Base-by-base conservation (phyloP, 2,329 filamentous ascomycete genomes). In the Paecilomyces sp. region DNA sequence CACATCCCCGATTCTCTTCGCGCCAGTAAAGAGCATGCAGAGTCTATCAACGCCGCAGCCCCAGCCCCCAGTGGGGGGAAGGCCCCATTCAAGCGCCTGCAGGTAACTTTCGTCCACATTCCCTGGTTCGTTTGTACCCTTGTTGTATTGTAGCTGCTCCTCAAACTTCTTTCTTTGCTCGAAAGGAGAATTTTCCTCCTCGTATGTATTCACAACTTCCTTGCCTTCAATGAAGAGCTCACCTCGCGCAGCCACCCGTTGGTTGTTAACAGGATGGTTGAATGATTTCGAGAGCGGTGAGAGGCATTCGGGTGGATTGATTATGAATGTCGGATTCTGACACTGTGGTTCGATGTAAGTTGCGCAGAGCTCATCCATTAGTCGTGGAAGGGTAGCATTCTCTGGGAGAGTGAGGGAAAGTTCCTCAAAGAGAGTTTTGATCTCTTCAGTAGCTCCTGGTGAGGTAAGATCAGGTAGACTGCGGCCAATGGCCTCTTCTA, bases 51-150 rank as follows among this genome's bases (percentile, higher is more conserved):
- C 80, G 1, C 94, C 94, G 68, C 92, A 95, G 1, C 94, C 94
- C 94, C 94, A 99, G 3, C 94, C 94, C 0, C 93, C 94, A 0
- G 94, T 99, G 0, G 94, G 91, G n/a, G 94, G 94, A 61, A 99
- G 78, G 0, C 91, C 94, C 77, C 90, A 91, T 72, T 96, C 91
- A 56, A 99, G 76, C 3, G 90, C 91, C 66, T 88, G 84, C 54
- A 97, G 78, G 69, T 96, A 99, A 68, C 85, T 89, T 76, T 95
- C 89, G 68, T 97, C 92, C 73, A 82, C 68, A 67, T 82, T 67
- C 61, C 78, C 66, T 62, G 77, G 75, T 54, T 83, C 80, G 36
- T 77, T 78, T 15, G 78, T 80, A 1, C 80, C 79, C 1, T 75
- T 77, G 59, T 77, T 77, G 63, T 74, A 80, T 18, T 68, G 69